phyloP scores from a whole-genome alignment of 2,329 filamentous ascomycete genomes.

The Scedosporium apiospermum region DNA sequence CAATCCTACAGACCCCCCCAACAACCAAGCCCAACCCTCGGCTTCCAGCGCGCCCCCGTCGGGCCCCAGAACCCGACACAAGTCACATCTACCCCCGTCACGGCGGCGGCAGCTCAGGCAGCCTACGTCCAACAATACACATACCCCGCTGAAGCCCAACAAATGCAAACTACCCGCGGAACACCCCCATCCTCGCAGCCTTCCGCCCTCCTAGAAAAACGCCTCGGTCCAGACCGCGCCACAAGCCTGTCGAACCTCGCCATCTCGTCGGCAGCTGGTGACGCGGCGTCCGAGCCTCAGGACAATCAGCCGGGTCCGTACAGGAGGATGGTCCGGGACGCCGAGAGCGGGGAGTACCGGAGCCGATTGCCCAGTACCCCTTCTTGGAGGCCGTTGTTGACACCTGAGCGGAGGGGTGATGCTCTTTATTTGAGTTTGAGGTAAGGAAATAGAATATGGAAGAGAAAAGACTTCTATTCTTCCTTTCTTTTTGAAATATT shows the following conservation, averaged over 20 bases:
- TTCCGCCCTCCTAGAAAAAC: conserved; percentile 39
- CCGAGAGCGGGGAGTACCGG: conserved; percentile 2
- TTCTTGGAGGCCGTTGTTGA: conserved; percentile 55
- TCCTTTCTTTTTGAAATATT: not conserved
- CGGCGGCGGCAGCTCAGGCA: not conserved
- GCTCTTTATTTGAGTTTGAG: conserved; percentile 53
- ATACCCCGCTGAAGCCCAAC: not conserved
- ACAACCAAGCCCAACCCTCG: conserved; percentile 7
- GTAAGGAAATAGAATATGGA: conserved; percentile 15
- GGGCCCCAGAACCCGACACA: not conserved
- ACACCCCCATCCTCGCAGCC: conserved; percentile 5
- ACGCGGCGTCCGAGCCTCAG: not conserved
- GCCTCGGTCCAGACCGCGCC: conserved; percentile 39
- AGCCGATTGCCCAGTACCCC: conserved; percentile 36
- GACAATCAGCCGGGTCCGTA: not conserved
- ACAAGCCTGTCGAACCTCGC: conserved; percentile 30
- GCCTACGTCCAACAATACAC: not conserved
- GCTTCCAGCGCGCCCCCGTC: not conserved
- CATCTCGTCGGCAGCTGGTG: not conserved
- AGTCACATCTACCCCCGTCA: not conserved
- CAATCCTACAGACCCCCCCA: conserved; percentile 6
- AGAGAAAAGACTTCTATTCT: not conserved
- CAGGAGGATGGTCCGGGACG: not conserved
- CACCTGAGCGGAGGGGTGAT: conserved; percentile 56
- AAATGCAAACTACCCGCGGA: not conserved